Base-by-base conservation (phyloP, 768 basidiomycete genomes). In the Mycena rosella region DNA sequence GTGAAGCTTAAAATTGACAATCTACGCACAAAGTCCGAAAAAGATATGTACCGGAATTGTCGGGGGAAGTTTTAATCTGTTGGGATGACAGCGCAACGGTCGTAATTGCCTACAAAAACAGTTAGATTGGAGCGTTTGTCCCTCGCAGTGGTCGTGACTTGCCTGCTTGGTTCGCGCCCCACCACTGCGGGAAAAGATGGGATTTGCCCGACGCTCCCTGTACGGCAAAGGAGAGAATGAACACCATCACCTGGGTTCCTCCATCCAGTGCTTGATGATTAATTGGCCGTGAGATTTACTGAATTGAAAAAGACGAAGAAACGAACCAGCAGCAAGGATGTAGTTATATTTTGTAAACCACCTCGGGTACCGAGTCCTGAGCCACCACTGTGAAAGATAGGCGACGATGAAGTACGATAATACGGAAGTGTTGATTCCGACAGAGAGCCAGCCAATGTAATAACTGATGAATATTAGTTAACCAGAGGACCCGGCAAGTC, bases 131-230 rank as follows among this genome's bases (percentile, higher is more conserved):
- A 38, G 18, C 20, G 18, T 4, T 22, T 22, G 1, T 27, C 36
- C 47, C 52, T 1, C 14, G n/a, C n/a, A n/a, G n/a, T 27, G 22
- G 11, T n/a, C n/a, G 29, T 53, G 22, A 30, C 73, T 82, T 78
- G 70, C 86, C 86, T 30, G 75, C 75, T 68, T 88, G 86, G 71
- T 88, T 86, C 14, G 86, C 87, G 6, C 85, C 86, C 87, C 87
- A 88, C 88, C 86, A 88, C 69, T 78, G 74, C 13, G 87, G 85
- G 80, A 88, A 88, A 26, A 83, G 72, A 69, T 87, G 83, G 0
- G 85, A 73, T 17, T 76, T 74, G 3, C 87, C 86, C 14, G 81
- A 80, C 4, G 84, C 87, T 22, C 88, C 88, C 61, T 84, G 84
- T 5, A 88, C 85, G 0, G 86, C 71, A 77, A 87, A 74, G 1